phyloP scores from a whole-genome alignment of 495 filamentous ascomycete genomes.

The Penicillium cinerascens region DNA sequence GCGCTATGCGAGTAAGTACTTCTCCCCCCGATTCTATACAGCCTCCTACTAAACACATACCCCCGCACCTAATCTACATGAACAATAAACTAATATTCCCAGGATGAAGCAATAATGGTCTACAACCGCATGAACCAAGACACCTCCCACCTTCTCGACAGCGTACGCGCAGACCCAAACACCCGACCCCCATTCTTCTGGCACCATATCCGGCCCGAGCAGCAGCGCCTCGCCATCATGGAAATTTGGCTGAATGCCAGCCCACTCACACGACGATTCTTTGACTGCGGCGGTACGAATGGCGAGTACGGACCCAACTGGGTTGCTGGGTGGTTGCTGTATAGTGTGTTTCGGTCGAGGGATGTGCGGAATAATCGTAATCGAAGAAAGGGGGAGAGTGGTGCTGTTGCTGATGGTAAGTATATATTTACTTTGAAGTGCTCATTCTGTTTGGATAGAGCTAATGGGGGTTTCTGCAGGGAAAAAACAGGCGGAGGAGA shows the following conservation, averaged over 20 bases:
- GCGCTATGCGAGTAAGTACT: conserved; percentile 41
- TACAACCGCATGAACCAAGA: conserved; percentile 44
- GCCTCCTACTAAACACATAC: neutral
- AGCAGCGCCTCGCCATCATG: conserved; percentile 38
- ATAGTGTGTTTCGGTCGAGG: conserved; percentile 56
- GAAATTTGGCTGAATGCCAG: conserved; percentile 38
- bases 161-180: conserved; percentile 29
- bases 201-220: conserved; percentile 44
- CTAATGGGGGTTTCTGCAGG: conserved; percentile 13
- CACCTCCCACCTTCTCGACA: conserved; percentile 39
- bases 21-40: neutral
- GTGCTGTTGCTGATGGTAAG: conserved; percentile 26
- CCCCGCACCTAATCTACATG: neutral
- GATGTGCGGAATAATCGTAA: conserved; percentile 55
- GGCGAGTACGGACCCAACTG: conserved; percentile 52
- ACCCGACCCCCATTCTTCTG: conserved; percentile 44
- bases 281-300: conserved; percentile 35
- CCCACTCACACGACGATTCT: conserved; percentile 34
- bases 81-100: neutral
- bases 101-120: conserved; percentile 48
- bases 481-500: conserved; percentile 22
- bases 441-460: neutral
- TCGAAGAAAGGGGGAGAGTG: conserved; percentile 36
- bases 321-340: conserved; percentile 56
- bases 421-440: neutral